phyloP scores from a whole-genome alignment of 2,329 filamentous ascomycete species.

The Neofusicoccum parvum region DNA sequence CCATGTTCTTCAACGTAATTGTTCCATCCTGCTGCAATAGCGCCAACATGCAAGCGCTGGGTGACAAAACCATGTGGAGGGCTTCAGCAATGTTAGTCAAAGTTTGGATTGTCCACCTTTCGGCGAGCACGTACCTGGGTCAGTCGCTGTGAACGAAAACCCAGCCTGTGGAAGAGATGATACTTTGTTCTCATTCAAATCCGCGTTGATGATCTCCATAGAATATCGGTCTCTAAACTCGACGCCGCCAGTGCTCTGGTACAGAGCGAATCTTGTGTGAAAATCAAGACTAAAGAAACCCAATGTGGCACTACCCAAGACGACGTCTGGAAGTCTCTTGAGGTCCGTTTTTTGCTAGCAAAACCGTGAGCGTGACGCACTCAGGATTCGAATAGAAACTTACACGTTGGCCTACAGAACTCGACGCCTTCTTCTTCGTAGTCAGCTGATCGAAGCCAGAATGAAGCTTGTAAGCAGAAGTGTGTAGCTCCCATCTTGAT shows the following conservation, averaged over 20 bases:
- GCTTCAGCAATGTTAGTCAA: slow-evolving; percentile 22
- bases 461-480: slow-evolving; percentile 65
- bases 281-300: slow-evolving; percentile 68
- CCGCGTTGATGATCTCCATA: slow-evolving; percentile 68
- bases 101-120: too few species aligned
- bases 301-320: slow-evolving; percentile 71
- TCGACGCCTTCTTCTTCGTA: slow-evolving; percentile 60
- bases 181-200: slow-evolving; percentile 66
- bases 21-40: slow-evolving; percentile 47
- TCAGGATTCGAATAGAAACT: neutral
- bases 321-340: slow-evolving; percentile 66
- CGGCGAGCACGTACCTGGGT: slow-evolving; percentile 57
- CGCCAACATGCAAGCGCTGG: slow-evolving; percentile 51
- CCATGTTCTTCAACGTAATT: slow-evolving; percentile 45
- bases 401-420: neutral
- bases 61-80: slow-evolving; percentile 49
- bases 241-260: slow-evolving; percentile 77
- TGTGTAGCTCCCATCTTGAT: slow-evolving; percentile 76
- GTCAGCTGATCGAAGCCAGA: slow-evolving; percentile 77
- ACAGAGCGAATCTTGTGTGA: slow-evolving; percentile 71
- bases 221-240: slow-evolving; percentile 77
- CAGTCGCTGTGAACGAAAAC: slow-evolving; percentile 69
- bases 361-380: slow-evolving; percentile 18
- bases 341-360: slow-evolving; percentile 40
- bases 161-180: slow-evolving; percentile 75